Base-by-base conservation (phyloP, 768 basidiomycete genomes). In the Leccinum disarticulatum region DNA sequence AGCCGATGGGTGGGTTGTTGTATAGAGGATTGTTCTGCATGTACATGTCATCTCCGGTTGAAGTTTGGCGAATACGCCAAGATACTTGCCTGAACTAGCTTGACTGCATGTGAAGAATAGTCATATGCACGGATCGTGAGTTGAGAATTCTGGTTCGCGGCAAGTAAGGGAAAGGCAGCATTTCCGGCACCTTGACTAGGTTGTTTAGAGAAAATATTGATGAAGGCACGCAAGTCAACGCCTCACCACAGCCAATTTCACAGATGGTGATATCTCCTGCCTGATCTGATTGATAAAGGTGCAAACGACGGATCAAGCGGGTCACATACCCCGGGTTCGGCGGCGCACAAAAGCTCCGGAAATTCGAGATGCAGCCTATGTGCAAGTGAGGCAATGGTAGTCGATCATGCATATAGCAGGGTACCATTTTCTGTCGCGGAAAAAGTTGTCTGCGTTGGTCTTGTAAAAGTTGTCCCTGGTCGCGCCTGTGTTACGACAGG, bases 401-500 rank as follows among this genome's bases (percentile, higher is more conserved):
- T 31, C 13, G 28, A 47, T 52, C 50, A 22, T 52, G 49, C 2
- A 35, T 19, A 27, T 3, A 1, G 36, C 55, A 6, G 1, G 3
- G 17, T 68, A 86, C 90, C 97, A 99, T 78, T 93, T 91, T 58
- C 97, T 81, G 74, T 98, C 87, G 43, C 91, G 88, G 79, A 98
- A 99, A 76, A 99, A 98, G 65, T 95, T 95, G 68, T 77, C 82
- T 22, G 84, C 79, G 62, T 96, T 95, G 55, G 80, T 81, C 66
- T 89, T 88, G 80, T 99, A 98, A 68, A 98, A 98, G 57, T 87
- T 86, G 70, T 98, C 91, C 95, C 95, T 97, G 67, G 64, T 75
- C 6, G 61, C 58, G 6, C 11, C 67, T 0, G 7, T 74, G 62
- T 71, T 30, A 66, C 36, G 11, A 53, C 70, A 50, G 62, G 60